A percentile compares a stretch with the other conserved stretches of the same genome.
Conservation (phyloP, 208 protist species). For the Paratrypanosoma confusum region DNA sequence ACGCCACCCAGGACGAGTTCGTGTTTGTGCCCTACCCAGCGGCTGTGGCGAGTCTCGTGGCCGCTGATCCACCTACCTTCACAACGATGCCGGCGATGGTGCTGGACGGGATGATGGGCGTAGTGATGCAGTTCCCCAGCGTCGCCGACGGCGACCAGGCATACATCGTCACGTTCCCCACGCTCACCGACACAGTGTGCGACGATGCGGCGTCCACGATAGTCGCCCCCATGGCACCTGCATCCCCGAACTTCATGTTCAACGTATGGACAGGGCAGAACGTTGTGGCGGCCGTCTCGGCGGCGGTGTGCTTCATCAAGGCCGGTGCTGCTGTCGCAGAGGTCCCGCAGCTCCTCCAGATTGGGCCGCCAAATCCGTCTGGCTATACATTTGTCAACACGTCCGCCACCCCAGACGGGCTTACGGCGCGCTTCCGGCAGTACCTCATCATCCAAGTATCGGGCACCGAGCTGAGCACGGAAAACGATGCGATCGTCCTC, state of each 20-base stretch:
- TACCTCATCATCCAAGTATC: slow-evolving; percentile 61
- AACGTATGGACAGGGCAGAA: slow-evolving; percentile 33
- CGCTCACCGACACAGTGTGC: slow-evolving; percentile 62
- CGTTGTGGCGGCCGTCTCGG: slow-evolving; percentile 12
- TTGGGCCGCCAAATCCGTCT: slow-evolving; percentile 46
- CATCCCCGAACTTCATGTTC: slow-evolving; percentile 47
- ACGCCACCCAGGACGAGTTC: slow-evolving; percentile 58
- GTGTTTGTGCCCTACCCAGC: slow-evolving; percentile 48
- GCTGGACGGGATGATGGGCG: slow-evolving; percentile 37
- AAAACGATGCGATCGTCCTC: slow-evolving; percentile 50
- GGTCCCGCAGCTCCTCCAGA: slow-evolving; percentile 58
- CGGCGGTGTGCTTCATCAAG: slow-evolving; percentile 71
- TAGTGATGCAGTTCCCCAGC: slow-evolving; percentile 43
- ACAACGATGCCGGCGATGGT: slow-evolving; percentile 34
- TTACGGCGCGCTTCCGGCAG: slow-evolving; percentile 33
- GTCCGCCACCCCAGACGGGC: not conserved
- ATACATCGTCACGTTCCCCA: slow-evolving; percentile 57
- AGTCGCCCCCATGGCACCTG: slow-evolving; percentile 14
- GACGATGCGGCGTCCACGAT: slow-evolving; percentile 27
- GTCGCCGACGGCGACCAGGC: slow-evolving; percentile 39
- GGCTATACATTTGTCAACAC: slow-evolving; percentile 28
- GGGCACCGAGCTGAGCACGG: slow-evolving; percentile 30
- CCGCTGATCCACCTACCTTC: slow-evolving; percentile 45
- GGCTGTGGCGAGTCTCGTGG: slow-evolving; percentile 8
- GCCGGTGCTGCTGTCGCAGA: slow-evolving; percentile 62